These are phyloP conservation scores for Crithidia acanthocephali DNA, from an alignment of 208 protist species.

Conservation along the genomic window DNA sequence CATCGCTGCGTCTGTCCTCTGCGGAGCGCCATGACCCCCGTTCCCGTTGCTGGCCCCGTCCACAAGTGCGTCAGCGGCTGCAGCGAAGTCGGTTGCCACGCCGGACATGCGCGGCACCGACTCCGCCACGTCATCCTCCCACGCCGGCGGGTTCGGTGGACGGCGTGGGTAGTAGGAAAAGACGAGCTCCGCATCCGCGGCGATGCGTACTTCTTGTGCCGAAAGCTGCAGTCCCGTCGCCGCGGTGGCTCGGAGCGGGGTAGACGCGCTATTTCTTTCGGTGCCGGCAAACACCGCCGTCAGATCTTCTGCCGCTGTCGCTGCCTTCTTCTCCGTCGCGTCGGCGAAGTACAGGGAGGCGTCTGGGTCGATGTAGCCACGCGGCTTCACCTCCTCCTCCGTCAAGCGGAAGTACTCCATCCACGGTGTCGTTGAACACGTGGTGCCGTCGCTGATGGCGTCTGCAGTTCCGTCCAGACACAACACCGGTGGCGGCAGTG, in stretches of 20 bases:
- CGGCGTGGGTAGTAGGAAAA: constrained; percentile 45
- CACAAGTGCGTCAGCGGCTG: not conserved
- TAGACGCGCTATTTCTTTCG: no score
- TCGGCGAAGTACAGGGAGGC: constrained; percentile 32
- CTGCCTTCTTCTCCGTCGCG: constrained; percentile 1
- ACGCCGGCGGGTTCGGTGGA: constrained; percentile 29
- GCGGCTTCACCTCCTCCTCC: constrained; percentile 36
- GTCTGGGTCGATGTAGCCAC: constrained; percentile 20
- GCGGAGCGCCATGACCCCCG: no score
- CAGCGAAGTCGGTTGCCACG: not conserved
- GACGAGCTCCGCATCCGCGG: not conserved
- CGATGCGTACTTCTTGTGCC: no score
- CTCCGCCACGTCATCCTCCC: constrained; percentile 53
- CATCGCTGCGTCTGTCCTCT: no score
- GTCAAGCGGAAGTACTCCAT: constrained; percentile 43
- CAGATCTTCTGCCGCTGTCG: not conserved
- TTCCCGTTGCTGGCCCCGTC: not conserved
- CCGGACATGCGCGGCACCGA: constrained; percentile 20
- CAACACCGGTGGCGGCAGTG: not conserved
- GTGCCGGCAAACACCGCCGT: not conserved
- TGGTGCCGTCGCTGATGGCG: not conserved
- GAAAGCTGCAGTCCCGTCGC: no score
- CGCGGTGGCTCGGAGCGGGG: no score
- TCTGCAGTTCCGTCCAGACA: not conserved
- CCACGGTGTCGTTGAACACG: constrained; percentile 22